These are phyloP conservation scores for Pseudogymnoascus sp. DNA, from an alignment of 2,329 filamentous ascomycete genomes.

Conservation along the genomic window DNA sequence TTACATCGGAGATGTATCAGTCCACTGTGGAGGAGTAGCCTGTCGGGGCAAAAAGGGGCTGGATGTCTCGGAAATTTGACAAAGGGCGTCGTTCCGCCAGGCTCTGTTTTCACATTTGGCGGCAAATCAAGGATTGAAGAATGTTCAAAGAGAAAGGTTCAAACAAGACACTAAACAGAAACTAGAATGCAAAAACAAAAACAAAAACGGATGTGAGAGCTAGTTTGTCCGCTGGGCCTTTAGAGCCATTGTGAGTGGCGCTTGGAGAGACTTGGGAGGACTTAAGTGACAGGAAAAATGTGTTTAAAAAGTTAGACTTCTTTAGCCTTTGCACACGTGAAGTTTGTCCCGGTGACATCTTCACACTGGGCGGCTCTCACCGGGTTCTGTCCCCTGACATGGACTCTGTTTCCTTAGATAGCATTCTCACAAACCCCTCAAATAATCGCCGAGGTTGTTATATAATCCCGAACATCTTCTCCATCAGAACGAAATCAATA, in stretches of 20 bases:
- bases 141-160: neutral
- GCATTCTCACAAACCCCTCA: neutral
- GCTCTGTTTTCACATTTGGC: neutral
- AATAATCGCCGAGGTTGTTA: neutral
- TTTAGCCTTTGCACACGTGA: constrained; percentile 4
- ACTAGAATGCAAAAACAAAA: constrained; percentile 8
- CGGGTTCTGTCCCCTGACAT: neutral
- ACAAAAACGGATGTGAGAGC: neutral
- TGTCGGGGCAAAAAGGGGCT: neutral
- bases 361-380: neutral
- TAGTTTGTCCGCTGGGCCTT: neutral
- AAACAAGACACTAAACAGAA: neutral
- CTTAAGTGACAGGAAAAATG: neutral
- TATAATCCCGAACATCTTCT: neutral
- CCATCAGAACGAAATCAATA: neutral
- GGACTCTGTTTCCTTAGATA: neutral
- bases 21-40: neutral
- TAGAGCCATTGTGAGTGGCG: neutral
- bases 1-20: neutral
- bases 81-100: neutral
- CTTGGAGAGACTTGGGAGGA: neutral
- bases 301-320: constrained; percentile 7
- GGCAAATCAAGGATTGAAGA: neutral
- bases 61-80: constrained; percentile 7
- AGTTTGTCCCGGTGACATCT: neutral